Base-by-base conservation (phyloP, 192 early-diverging fungal species). In the Spinellus fusiger region DNA sequence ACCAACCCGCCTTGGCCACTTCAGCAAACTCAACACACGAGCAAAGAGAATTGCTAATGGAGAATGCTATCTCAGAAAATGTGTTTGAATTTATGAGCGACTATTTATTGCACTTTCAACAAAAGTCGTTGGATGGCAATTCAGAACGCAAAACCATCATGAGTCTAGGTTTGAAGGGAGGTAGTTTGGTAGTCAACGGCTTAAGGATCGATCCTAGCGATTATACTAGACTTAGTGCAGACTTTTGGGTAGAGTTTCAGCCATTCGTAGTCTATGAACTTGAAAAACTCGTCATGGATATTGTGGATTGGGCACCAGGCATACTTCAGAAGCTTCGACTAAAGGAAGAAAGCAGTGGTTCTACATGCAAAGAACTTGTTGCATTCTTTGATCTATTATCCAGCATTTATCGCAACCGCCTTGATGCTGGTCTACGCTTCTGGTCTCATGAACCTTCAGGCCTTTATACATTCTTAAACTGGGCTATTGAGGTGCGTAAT, bases 341-440 rank as follows among this genome's bases (percentile, higher is more conserved):
- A 52, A 80, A 73, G 48, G 88, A 89, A 52, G 38, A 59, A 44
- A 3, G 0, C 18, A 35, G 18, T 47, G 44, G 38, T 22, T 37
- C 25, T 46, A 34, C 27, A 7, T 33, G 25, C 16, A 49, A 34
- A 4, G 48, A 49, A 5, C 34, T 86, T 0, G 88, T 90, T 59
- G 73, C 83, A 0, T 78, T 98, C 16, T 86, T 94, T 32, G 67
- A 73, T 10, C 71, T 92, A 29, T 73, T 96, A 5, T 79, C 86
- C 2, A 68, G 80, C 9, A 69, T 96, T 10, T 96, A 88, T 71
- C 62, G 79, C 6, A 84, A 89, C 57, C 80, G 87, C 9, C 85
- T 88, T 5, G 88, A 96, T 59, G 79, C 84, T 3, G 87, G 87
- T 10, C 70, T 89, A 22, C 79, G 73, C 5, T 90, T 89, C 73